These are phyloP conservation scores for Citrullus colocynthis DNA, from an alignment of 306 rosid genomes.

Conservation along the genomic window DNA sequence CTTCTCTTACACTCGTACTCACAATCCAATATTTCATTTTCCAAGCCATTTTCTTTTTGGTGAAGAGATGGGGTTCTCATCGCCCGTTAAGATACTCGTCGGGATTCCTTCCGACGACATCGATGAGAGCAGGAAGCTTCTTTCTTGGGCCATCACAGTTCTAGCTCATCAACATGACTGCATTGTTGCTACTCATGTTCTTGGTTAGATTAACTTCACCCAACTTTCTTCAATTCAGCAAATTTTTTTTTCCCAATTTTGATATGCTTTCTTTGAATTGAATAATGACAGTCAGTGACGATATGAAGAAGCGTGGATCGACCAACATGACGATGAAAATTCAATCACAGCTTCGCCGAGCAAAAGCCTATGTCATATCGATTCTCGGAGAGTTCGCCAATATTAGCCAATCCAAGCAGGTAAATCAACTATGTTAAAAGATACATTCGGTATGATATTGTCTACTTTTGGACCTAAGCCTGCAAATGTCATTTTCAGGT, in stretches of 20 bases:
- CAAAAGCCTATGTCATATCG: slow-evolving; percentile 78
- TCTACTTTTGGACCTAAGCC: neutral
- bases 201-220: slow-evolving; percentile 32
- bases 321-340: slow-evolving; percentile 17
- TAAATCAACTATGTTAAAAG: slow-evolving; percentile 4
- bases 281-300: slow-evolving; percentile 24
- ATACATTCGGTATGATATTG: neutral
- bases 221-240: neutral
- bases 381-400: slow-evolving; percentile 75
- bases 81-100: slow-evolving; percentile 50
- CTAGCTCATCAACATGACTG: slow-evolving; percentile 68
- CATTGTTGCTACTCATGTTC: slow-evolving; percentile 72
- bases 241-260: no score
- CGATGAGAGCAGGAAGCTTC: slow-evolving; percentile 54
- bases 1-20: neutral
- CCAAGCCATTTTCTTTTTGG: neutral
- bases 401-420: slow-evolving; percentile 66
- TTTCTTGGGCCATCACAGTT: slow-evolving; percentile 57
- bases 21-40: neutral
- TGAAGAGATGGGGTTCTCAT: slow-evolving; percentile 26
- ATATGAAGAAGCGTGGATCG: slow-evolving; percentile 30
- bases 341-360: slow-evolving; percentile 59
- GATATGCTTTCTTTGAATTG: neutral
- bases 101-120: slow-evolving; percentile 60
- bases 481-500: slow-evolving; percentile 29